These are phyloP conservation scores for Sanghuangporus weigelae DNA, from an alignment of 1,284 basidiomycete species.

Conservation along the genomic window DNA sequence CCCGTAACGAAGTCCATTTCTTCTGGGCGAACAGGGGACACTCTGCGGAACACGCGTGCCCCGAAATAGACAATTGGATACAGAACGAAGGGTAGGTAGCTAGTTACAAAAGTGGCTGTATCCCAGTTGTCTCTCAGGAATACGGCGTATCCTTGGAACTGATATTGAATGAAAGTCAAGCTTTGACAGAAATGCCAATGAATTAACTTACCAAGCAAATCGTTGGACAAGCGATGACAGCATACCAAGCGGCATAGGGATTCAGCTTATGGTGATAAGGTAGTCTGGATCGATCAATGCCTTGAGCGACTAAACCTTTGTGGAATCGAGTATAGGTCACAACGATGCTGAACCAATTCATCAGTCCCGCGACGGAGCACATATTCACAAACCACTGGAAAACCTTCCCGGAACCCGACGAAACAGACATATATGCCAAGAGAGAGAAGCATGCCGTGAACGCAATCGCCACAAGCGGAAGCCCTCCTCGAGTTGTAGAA, in stretches of 20 bases:
- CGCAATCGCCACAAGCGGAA: conserved; percentile 70
- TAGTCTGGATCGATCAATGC: conserved; percentile 33
- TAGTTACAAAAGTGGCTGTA: conserved; percentile 62
- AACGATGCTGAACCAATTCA: conserved; percentile 71
- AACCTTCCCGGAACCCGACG: conserved; percentile 54
- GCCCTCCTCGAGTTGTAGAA: conserved; percentile 60
- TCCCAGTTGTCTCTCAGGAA: conserved; percentile 67
- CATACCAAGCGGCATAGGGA: conserved; percentile 42
- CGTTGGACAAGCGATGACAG: conserved; percentile 45
- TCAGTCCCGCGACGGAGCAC: conserved; percentile 58
- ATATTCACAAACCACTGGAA: conserved; percentile 79
- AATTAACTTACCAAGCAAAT: conserved; percentile 63
- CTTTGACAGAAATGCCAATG: background rate
- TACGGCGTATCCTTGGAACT: conserved; percentile 73
- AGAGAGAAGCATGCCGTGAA: conserved; percentile 63
- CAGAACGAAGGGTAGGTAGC: conserved; percentile 70
- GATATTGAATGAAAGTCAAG: background rate
- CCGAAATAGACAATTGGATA: conserved; percentile 73
- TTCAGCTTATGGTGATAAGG: conserved; percentile 32
- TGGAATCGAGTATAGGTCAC: conserved; percentile 44
- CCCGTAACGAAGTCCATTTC: conserved; percentile 80
- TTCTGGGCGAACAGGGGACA: conserved; percentile 39
- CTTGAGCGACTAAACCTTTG: conserved; percentile 39
- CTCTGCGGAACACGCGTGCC: conserved; percentile 48
- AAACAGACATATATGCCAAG: conserved; percentile 70